phyloP scores from a whole-genome alignment of 805 yeast species.

The Blastobotrys chiropterorum region DNA sequence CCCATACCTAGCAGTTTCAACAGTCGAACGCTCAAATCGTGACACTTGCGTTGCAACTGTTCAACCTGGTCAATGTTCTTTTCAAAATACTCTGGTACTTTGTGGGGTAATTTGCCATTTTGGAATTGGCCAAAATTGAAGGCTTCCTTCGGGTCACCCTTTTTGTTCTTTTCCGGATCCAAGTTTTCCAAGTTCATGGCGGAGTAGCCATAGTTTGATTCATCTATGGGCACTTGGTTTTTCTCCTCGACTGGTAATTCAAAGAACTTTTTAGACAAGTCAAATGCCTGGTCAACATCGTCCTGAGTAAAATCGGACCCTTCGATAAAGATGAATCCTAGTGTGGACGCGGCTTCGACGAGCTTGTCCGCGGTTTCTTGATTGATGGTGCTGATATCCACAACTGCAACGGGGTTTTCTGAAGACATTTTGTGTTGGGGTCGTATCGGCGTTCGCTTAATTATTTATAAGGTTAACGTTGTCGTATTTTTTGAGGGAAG shows the following conservation, averaged over 20 bases:
- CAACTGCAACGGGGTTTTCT: conserved; percentile 21
- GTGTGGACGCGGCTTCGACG: conserved; percentile 52
- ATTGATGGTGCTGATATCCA: conserved; percentile 47
- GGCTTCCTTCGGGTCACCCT: conserved; percentile 45
- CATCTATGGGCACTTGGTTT: conserved; percentile 42
- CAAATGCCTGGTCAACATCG: conserved; percentile 48
- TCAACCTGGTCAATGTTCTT: conserved; percentile 38
- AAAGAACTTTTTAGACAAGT: conserved; percentile 47
- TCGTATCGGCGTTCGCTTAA: too few relatives aligned
- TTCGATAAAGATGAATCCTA: conserved; percentile 61
- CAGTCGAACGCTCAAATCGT: conserved; percentile 43
- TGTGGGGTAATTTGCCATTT: conserved; percentile 40
- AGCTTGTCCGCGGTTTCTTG: conserved; percentile 44
- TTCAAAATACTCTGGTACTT: conserved; percentile 49
- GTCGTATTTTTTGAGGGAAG: too few relatives aligned
- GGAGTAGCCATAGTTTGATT: conserved; percentile 57
- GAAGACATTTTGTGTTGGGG: neutral
- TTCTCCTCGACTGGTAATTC: conserved; percentile 48
- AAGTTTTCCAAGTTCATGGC: conserved; percentile 48
- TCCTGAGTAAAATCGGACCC: conserved; percentile 56
- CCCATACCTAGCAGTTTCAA: conserved; percentile 56
- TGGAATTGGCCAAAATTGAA: conserved; percentile 58
- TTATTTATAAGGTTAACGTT: too few relatives aligned
- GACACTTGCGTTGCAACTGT: conserved; percentile 38
- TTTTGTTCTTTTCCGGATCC: conserved; percentile 32